Conservation (phyloP, 1,139 yeast genomes). For the Yamadazyma trypodendri region DNA sequence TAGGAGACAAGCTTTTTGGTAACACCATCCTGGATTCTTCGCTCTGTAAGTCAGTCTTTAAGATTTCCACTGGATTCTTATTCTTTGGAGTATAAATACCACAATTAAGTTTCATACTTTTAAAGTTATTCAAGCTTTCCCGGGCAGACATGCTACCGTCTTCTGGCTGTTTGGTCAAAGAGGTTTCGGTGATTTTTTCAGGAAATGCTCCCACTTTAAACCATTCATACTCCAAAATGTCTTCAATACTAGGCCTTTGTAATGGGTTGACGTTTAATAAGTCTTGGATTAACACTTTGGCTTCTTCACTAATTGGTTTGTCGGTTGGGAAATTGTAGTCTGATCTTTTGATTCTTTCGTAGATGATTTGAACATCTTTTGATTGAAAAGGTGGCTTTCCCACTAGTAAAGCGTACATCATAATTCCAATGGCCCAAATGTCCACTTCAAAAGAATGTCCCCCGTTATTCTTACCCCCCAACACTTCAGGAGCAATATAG, state of each 20-base stretch:
- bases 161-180: conserved; percentile 60
- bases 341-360: conserved; percentile 83
- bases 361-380: conserved; percentile 88
- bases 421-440: conserved; percentile 95
- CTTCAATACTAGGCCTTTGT: conserved; percentile 77
- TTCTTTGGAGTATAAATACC: conserved; percentile 59
- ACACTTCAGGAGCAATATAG: conserved; percentile 95
- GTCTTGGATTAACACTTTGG: conserved; percentile 66
- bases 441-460: conserved; percentile 89
- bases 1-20: conserved; percentile 90
- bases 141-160: conserved; percentile 56
- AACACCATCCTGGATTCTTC: conserved; percentile 69
- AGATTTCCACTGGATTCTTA: conserved; percentile 67
- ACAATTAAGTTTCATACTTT: conserved; percentile 59
- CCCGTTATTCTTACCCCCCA: conserved; percentile 84
- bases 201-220: conserved; percentile 81
- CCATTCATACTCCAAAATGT: conserved; percentile 80
- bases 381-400: conserved; percentile 99
- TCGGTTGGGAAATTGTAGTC: conserved; percentile 82
- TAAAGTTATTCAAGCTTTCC: conserved; percentile 70
- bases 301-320: conserved; percentile 66
- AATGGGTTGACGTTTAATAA: conserved; percentile 77
- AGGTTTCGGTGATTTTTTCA: conserved; percentile 58
- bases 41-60: conserved; percentile 67
- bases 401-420: conserved; percentile 84